Evolutionary conservation across 2,329 filamentous ascomycete genomes (phyloP).

Genomic region (Colletotrichum sp.): DNA sequence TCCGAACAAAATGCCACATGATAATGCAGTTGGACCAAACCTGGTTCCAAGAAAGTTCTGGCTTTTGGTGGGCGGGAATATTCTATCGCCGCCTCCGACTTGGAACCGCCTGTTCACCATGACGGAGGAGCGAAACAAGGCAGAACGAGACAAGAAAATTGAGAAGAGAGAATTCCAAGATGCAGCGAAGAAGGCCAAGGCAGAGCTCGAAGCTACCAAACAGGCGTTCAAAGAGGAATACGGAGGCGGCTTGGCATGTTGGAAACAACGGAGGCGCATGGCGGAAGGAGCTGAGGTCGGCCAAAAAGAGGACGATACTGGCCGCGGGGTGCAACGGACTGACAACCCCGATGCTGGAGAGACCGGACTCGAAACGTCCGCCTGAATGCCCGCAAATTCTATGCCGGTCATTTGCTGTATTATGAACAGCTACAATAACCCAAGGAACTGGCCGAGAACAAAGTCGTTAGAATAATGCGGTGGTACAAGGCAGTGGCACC

Average conservation of each 20-base stretch:
- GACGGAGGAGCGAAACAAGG: background rate
- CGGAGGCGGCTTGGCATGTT: background rate
- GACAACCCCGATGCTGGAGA: background rate
- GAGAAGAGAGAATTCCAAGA: background rate
- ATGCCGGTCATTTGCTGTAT: background rate
- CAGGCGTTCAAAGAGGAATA: background rate
- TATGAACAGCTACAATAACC: background rate
- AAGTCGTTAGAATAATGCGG: background rate
- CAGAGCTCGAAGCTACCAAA: background rate
- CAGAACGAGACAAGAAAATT: background rate
- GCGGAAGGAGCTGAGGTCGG: background rate
- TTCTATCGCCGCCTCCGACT: background rate
- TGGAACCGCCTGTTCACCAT: background rate
- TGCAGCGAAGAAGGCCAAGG: background rate
- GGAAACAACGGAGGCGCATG: background rate
- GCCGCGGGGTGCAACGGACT: background rate
- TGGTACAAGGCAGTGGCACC: background rate
- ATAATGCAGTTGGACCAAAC: background rate
- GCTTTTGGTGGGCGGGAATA: slow-evolving; percentile 8
- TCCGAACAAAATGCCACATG: background rate
- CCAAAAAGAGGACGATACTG: background rate
- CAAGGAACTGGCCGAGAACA: background rate
- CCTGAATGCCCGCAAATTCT: background rate
- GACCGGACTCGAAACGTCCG: background rate
- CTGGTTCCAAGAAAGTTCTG: background rate